These are phyloP conservation scores for Phytophthora melonis DNA, from an alignment of 352 stramenopile species.

Conservation along the genomic window DNA sequence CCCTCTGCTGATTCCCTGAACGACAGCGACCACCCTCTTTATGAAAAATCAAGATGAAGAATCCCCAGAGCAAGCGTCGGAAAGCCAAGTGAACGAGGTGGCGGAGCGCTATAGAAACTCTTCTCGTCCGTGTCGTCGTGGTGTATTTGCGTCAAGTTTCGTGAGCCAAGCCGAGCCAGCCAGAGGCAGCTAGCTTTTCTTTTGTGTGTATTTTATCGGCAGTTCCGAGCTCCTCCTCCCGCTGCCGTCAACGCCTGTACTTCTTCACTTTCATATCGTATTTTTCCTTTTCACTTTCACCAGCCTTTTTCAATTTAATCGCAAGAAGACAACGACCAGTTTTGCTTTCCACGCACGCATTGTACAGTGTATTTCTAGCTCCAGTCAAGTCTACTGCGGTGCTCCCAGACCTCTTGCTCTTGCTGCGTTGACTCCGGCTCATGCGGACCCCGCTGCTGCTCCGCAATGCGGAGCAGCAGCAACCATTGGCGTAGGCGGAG, in stretches of 20 bases:
- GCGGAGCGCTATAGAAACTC: constrained; percentile 40
- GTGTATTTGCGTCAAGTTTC: constrained; percentile 49
- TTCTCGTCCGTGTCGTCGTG: constrained; percentile 44
- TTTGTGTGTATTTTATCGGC: constrained; percentile 54
- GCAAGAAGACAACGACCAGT: constrained; percentile 37
- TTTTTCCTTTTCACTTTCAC: constrained; percentile 15
- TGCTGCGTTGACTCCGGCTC: constrained; percentile 5
- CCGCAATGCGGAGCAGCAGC: neutral
- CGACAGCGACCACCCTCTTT: constrained; percentile 5
- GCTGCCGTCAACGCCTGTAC: constrained; percentile 41
- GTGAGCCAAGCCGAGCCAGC: constrained; percentile 27
- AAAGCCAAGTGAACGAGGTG: constrained; percentile 30
- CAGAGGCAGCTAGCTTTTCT: constrained; percentile 46
- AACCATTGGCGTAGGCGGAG: constrained; percentile 12
- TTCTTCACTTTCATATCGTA: constrained; percentile 35
- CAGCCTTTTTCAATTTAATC: constrained; percentile 32
- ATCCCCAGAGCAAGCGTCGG: constrained; percentile 25
- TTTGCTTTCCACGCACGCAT: constrained; percentile 32
- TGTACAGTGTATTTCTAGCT: constrained; percentile 19
- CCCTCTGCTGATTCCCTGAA: constrained; percentile 29
- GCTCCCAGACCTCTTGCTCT: constrained; percentile 4
- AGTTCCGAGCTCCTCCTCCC: constrained; percentile 25
- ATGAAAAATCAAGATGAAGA: neutral
- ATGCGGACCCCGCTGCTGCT: too few species aligned
- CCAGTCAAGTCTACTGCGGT: neutral